These are phyloP conservation scores for Calonectria montana DNA, from an alignment of 2,329 filamentous ascomycete species.

Conservation along the genomic window DNA sequence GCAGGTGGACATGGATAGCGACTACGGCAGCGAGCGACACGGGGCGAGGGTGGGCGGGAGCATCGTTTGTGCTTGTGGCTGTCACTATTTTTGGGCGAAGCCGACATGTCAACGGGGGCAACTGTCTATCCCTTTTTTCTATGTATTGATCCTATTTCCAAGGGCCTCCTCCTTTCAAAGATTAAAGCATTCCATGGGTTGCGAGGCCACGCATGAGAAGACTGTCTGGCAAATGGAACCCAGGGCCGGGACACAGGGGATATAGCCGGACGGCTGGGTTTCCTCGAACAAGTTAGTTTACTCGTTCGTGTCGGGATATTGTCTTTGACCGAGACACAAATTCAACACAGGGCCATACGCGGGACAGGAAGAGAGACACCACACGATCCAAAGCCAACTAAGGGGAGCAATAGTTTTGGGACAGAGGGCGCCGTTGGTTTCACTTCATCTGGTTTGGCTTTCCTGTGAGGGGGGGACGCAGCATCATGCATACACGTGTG, in stretches of 20 bases:
- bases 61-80: neutral
- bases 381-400: conserved; percentile 10
- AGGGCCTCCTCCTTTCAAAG: neutral
- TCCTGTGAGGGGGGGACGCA: neutral
- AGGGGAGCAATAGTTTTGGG: neutral
- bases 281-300: neutral
- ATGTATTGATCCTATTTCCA: neutral
- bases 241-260: neutral
- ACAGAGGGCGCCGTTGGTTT: neutral
- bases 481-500: conserved; percentile 8
- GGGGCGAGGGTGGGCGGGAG: conserved; percentile 1
- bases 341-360: conserved; percentile 8
- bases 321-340: conserved; percentile 14
- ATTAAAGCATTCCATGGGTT: neutral
- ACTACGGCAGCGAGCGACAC: conserved; percentile 1
- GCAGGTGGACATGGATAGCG: conserved; percentile 1
- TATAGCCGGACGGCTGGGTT: neutral
- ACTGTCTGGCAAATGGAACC: neutral
- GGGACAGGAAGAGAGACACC: neutral
- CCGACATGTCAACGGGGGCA: neutral
- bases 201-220: neutral
- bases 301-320: conserved; percentile 2
- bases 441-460: neutral
- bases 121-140: neutral
- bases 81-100: neutral